Evolutionary conservation across 352 stramenopile genomes (phyloP).

Genomic region (Globisporangium takayamanum): DNA sequence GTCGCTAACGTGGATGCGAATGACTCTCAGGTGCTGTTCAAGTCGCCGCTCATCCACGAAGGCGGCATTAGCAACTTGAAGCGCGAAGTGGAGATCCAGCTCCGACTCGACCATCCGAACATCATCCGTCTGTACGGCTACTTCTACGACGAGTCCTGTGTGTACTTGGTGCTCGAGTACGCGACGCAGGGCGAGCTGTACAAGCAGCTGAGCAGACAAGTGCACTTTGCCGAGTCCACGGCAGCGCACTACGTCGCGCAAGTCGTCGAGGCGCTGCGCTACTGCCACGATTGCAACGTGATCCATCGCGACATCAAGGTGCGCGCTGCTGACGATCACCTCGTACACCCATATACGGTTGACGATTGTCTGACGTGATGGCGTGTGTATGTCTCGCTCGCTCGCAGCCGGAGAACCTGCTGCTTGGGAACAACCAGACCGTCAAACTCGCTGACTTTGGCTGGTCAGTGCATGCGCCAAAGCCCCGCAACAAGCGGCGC

Average conservation of each 20-base stretch:
- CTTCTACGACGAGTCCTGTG: constrained; percentile 80
- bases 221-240: constrained; percentile 39
- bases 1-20: neutral
- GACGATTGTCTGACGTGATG: neutral
- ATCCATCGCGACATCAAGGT: constrained; percentile 89
- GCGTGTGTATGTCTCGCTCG: constrained; percentile 5
- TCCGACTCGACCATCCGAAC: constrained; percentile 65
- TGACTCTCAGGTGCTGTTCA: constrained; percentile 49
- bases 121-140: constrained; percentile 73
- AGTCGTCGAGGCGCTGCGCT: constrained; percentile 67
- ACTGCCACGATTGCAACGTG: constrained; percentile 70
- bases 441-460: constrained; percentile 88
- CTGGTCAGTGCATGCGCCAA: constrained; percentile 74
- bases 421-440: constrained; percentile 64
- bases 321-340: neutral
- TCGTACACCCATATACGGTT: neutral
- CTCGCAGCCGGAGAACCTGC: constrained; percentile 71
- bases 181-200: constrained; percentile 76
- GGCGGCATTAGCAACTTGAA: constrained; percentile 56
- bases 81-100: constrained; percentile 83
- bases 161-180: constrained; percentile 85
- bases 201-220: constrained; percentile 59
- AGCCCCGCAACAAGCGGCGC: constrained; percentile 43
- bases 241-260: constrained; percentile 71
- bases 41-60: constrained; percentile 50